Evolutionary conservation across 2,329 filamentous ascomycete genomes (phyloP).

Genomic region (Talaromyces sp.): DNA sequence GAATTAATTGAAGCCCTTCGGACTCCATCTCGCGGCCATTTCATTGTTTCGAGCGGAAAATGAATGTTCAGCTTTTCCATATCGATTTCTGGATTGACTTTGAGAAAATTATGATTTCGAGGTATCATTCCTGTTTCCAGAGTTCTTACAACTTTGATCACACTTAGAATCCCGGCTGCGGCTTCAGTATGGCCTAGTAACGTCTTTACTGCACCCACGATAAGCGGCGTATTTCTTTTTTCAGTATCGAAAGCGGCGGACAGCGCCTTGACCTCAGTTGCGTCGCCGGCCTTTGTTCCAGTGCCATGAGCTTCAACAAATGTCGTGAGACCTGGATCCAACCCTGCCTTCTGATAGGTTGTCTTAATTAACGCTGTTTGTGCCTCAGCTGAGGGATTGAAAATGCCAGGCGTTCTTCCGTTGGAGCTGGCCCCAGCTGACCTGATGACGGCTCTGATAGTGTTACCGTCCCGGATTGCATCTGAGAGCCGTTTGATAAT

Average conservation of each 20-base stretch:
- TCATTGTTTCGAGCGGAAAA: slow-evolving; percentile 22
- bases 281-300: slow-evolving; percentile 28
- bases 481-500: slow-evolving; percentile 54
- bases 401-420: background rate
- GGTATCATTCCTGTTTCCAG: slow-evolving; percentile 26
- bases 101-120: slow-evolving; percentile 27
- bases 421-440: background rate
- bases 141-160: slow-evolving; percentile 22
- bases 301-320: slow-evolving; percentile 41
- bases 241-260: background rate
- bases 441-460: background rate
- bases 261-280: slow-evolving; percentile 17
- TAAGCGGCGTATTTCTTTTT: background rate
- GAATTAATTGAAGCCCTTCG: slow-evolving; percentile 37
- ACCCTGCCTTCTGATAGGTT: slow-evolving; percentile 34
- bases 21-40: slow-evolving; percentile 21
- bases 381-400: slow-evolving; percentile 22
- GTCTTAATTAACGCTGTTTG: slow-evolving; percentile 37
- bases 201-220: background rate
- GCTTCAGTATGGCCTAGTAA: slow-evolving; percentile 35
- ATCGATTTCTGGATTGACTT: slow-evolving; percentile 13
- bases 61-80: background rate
- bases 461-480: slow-evolving; percentile 54
- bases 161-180: slow-evolving; percentile 20
- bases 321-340: slow-evolving; percentile 37